phyloP scores from a whole-genome alignment of 192 early-diverging fungal genomes.

The Rhizophagus sp. region DNA sequence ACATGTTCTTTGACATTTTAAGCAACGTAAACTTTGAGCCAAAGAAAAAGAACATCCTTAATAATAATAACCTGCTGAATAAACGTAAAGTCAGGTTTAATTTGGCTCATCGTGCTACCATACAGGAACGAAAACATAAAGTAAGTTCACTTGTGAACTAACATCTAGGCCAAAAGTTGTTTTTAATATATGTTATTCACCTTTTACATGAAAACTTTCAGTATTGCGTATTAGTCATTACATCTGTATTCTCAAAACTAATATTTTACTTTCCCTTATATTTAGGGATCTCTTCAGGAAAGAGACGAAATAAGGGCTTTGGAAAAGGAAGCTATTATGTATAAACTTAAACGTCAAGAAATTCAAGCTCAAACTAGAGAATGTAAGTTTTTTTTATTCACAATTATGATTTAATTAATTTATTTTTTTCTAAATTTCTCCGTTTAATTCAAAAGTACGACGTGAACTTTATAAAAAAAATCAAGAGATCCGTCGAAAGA shows the following conservation, averaged over 20 bases:
- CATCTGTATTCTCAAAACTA: neutral
- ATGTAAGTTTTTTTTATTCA: neutral
- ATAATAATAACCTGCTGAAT: neutral
- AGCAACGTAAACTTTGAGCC: neutral
- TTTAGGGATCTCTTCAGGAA: constrained; percentile 1
- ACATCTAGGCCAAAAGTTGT: no score
- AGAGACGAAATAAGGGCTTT: neutral
- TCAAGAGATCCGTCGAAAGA: constrained; percentile 4
- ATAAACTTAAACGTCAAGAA: neutral
- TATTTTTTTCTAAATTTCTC: neutral
- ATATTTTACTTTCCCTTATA: neutral
- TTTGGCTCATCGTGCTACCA: neutral
- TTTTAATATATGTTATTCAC: no score
- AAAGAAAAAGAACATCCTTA: neutral
- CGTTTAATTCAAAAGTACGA: constrained; percentile 1
- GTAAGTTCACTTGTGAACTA: neutral
- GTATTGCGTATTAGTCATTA: neutral
- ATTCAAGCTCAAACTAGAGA: constrained; percentile 10
- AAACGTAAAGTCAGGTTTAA: neutral
- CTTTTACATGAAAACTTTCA: neutral
- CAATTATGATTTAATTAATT: neutral
- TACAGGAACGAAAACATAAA: neutral
- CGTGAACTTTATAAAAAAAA: neutral
- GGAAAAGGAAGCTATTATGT: constrained; percentile 16
- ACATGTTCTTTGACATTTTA: neutral